These are phyloP conservation scores for Phaeomoniella chlamydospora DNA, from an alignment of 2,329 filamentous ascomycete species.

Conservation along the genomic window DNA sequence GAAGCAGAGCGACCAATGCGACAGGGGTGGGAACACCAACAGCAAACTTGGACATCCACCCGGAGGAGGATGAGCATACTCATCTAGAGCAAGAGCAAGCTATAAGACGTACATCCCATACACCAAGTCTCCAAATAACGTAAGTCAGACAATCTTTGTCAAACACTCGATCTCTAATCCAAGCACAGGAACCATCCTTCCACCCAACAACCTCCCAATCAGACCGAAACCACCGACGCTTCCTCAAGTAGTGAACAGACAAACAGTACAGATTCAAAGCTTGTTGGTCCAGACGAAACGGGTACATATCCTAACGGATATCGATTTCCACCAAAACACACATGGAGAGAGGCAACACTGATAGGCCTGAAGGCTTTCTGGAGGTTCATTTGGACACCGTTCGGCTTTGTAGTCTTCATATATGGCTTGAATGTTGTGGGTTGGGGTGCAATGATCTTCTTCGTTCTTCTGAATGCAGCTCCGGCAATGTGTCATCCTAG, in stretches of 20 bases:
- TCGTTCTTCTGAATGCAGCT: constrained; percentile 64
- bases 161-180: too few relatives aligned
- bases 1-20: not conserved
- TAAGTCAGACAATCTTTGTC: too few relatives aligned
- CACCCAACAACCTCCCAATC: too few relatives aligned
- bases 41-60: not conserved
- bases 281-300: constrained; percentile 14
- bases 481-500: constrained; percentile 36
- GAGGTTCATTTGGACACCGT: constrained; percentile 54
- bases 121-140: not conserved
- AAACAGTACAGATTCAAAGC: not conserved
- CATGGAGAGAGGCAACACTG: constrained; percentile 15
- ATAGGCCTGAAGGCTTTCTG: constrained; percentile 17
- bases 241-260: not conserved
- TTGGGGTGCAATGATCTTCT: constrained; percentile 84
- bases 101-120: too few relatives aligned
- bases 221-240: not conserved
- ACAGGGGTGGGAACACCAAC: not conserved
- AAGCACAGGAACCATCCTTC: too few relatives aligned
- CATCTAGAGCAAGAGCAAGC: too few relatives aligned
- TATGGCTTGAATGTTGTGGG: constrained; percentile 74
- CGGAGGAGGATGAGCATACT: not conserved
- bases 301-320: constrained; percentile 20
- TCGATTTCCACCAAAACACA: constrained; percentile 19
- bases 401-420: constrained; percentile 63